A percentile compares a stretch with the other conserved stretches of the same genome.
phyloP scores from a whole-genome alignment of 257 asterid genomes.

The Eustoma russellianum region DNA sequence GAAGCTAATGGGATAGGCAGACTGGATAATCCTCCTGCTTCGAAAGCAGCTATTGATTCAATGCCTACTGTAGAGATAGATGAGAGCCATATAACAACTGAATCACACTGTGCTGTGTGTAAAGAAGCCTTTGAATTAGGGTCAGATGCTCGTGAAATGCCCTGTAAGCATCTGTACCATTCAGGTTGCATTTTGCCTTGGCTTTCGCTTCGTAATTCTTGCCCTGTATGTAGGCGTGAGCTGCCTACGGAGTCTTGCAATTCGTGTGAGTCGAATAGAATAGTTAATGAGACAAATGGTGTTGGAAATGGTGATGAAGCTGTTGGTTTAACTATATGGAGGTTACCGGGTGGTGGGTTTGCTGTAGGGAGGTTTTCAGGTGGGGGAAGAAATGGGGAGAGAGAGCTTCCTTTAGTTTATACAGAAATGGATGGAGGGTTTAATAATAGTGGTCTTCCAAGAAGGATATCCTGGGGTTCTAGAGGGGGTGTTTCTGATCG shows the following conservation, averaged over 20 bases:
- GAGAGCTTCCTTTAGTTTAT: conserved; percentile 81
- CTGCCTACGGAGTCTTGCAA: conserved; percentile 40
- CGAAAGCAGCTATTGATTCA: conserved; percentile 67
- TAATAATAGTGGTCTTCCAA: conserved; percentile 51
- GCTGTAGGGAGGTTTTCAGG: conserved; percentile 87
- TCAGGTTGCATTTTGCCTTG: conserved; percentile 75
- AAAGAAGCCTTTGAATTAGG: conserved; percentile 73
- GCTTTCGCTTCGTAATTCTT: conserved; percentile 65
- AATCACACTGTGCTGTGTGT: conserved; percentile 75
- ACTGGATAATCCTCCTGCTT: conserved; percentile 64
- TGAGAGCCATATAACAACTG: conserved; percentile 35
- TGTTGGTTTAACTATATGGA: conserved; percentile 79
- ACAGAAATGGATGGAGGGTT: conserved; percentile 93
- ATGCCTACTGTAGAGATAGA: conserved; percentile 53
- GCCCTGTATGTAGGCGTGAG: conserved; percentile 83
- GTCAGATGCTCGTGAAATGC: conserved; percentile 67
- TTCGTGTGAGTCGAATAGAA: conserved; percentile 15
- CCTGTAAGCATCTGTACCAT: conserved; percentile 81
- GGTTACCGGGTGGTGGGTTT: conserved; percentile 87
- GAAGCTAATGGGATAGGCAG: conserved; percentile 65
- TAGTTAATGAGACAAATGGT: conserved; percentile 19
- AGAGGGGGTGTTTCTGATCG: conserved; percentile 46
- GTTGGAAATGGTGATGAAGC: conserved; percentile 42
- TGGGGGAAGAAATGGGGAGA: conserved; percentile 74
- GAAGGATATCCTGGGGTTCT: conserved; percentile 73